These are phyloP conservation scores for Pinus tabuliformis DNA, from an alignment of 75 land plant species.

Conservation along the genomic window DNA sequence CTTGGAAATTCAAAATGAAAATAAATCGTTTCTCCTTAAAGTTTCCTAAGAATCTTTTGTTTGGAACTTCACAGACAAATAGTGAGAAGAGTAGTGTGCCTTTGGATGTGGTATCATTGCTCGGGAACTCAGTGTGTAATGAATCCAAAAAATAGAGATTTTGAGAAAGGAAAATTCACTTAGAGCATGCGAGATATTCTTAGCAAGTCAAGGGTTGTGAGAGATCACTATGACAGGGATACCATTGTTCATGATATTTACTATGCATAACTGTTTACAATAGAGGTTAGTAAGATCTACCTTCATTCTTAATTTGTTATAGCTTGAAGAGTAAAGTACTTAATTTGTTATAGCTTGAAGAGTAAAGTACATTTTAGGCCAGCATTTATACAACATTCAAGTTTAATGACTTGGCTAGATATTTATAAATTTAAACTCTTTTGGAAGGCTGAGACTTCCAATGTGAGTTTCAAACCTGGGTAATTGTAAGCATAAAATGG, in stretches of 20 bases:
- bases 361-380: too few species aligned
- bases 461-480: too few species aligned
- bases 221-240: constrained; percentile 38
- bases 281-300: constrained; percentile 20
- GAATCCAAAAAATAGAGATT: constrained; percentile 39
- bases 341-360: neutral
- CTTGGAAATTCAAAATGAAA: too few species aligned
- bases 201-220: constrained; percentile 28
- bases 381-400: too few species aligned
- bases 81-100: constrained; percentile 31
- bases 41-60: neutral
- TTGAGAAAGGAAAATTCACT: constrained; percentile 30
- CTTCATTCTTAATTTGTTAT: neutral
- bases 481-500: too few species aligned
- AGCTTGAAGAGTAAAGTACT: too few species aligned
- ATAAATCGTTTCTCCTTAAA: neutral
- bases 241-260: constrained; percentile 37
- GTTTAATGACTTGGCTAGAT: too few species aligned
- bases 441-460: too few species aligned
- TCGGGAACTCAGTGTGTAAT: constrained; percentile 22
- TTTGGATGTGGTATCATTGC: constrained; percentile 26
- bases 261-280: constrained; percentile 22
- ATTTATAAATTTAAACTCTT: too few species aligned
- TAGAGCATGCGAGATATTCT: constrained; percentile 29
- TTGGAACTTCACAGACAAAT: constrained; percentile 12